Evolutionary conservation across 495 filamentous ascomycete genomes (phyloP).

Genomic region (Hypoxylon trugodes): DNA sequence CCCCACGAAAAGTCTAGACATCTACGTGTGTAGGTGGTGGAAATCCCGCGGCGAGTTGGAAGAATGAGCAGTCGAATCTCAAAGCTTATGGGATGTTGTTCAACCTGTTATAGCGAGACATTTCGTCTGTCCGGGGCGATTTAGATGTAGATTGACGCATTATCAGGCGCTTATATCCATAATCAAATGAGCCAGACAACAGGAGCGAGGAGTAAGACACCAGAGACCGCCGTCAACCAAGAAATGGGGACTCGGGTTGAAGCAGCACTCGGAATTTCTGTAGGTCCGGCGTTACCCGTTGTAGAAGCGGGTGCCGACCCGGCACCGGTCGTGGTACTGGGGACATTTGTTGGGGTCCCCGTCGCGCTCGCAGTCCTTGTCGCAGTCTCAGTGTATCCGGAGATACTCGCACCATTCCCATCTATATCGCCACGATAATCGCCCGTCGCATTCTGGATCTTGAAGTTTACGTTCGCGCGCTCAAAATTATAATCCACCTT

Average conservation of each 20-base stretch:
- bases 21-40: no score
- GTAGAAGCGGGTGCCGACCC: conserved; percentile 1
- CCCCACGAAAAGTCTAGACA: no score
- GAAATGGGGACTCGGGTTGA: neutral
- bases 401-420: conserved; percentile 7
- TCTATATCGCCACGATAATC: conserved; percentile 5
- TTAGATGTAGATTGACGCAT: no score
- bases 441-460: conserved; percentile 24
- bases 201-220: neutral
- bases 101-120: no score
- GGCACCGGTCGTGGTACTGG: neutral
- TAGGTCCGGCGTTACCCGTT: neutral
- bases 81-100: no score
- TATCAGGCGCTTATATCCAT: no score
- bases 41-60: no score
- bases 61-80: no score
- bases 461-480: conserved; percentile 20
- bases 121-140: no score
- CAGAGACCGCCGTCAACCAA: neutral
- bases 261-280: conserved; percentile 9
- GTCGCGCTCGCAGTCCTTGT: neutral
- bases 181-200: neutral
- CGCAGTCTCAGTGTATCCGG: neutral
- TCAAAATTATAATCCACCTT: conserved; percentile 1
- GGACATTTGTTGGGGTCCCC: neutral